These are phyloP conservation scores for Talaromyces stipitatus DNA, from an alignment of 495 filamentous ascomycete genomes.

Conservation along the genomic window DNA sequence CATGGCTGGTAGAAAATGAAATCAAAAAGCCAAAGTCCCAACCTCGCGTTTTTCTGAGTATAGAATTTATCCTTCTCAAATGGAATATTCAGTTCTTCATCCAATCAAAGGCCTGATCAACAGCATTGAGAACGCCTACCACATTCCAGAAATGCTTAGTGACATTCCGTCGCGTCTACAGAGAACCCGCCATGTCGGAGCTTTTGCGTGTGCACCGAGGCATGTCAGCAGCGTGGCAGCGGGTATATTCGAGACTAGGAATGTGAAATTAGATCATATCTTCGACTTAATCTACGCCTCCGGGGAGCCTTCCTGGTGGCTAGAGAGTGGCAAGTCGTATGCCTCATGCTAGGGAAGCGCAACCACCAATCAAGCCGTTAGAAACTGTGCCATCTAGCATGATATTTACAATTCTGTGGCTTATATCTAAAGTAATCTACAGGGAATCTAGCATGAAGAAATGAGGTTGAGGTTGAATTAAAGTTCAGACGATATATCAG, in stretches of 20 bases:
- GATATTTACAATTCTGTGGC: neutral
- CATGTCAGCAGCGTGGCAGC: neutral
- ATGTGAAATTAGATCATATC: no score
- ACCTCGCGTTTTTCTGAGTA: neutral
- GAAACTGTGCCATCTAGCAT: neutral
- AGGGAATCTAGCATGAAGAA: neutral
- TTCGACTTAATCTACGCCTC: neutral
- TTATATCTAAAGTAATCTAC: neutral
- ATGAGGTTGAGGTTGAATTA: neutral
- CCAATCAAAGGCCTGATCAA: neutral
- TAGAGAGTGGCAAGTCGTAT: neutral
- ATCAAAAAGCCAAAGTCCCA: neutral
- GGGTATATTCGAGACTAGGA: neutral
- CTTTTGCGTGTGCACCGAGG: neutral
- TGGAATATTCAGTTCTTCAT: neutral
- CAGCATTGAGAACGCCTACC: neutral
- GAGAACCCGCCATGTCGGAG: neutral
- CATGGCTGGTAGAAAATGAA: constrained; percentile 1
- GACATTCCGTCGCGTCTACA: constrained; percentile 6
- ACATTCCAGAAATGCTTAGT: constrained; percentile 1
- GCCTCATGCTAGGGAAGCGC: neutral
- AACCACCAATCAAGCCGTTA: neutral
- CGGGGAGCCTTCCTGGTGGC: neutral
- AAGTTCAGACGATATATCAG: neutral
- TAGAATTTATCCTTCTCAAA: neutral